These are phyloP conservation scores for Penicillium atrosanguineum DNA, from an alignment of 495 filamentous ascomycete species.

Conservation along the genomic window DNA sequence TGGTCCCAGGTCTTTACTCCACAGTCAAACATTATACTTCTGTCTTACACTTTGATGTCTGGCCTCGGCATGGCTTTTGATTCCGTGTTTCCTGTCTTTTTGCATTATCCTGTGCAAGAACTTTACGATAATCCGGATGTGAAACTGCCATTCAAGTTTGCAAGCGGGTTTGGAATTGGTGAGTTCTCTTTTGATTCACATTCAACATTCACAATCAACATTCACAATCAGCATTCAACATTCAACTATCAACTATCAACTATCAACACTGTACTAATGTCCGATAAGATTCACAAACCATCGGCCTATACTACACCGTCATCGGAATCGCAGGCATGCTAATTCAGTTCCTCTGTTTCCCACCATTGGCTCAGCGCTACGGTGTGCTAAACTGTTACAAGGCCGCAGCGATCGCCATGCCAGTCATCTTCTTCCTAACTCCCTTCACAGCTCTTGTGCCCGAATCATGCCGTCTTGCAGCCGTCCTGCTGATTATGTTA, in stretches of 20 bases:
- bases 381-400: constrained; percentile 71
- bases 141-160: constrained; percentile 72
- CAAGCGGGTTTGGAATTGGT: constrained; percentile 71
- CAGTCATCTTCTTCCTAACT: constrained; percentile 67
- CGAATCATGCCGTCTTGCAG: constrained; percentile 34
- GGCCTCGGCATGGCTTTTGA: constrained; percentile 77
- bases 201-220: too few relatives aligned
- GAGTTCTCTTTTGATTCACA: constrained; percentile 6
- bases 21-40: constrained; percentile 73
- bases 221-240: too few relatives aligned
- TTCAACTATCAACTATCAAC: too few relatives aligned
- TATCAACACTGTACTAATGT: not conserved
- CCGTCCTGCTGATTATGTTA: constrained; percentile 48
- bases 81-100: constrained; percentile 76
- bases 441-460: constrained; percentile 70
- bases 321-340: constrained; percentile 71
- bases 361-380: constrained; percentile 60
- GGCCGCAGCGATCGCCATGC: constrained; percentile 57
- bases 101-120: constrained; percentile 65
- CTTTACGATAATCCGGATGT: constrained; percentile 54
- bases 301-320: constrained; percentile 73
- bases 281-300: constrained; percentile 53
- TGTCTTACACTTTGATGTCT: constrained; percentile 72
- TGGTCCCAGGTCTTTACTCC: constrained; percentile 67
- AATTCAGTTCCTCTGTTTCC: constrained; percentile 79